Conservation (phyloP, 768 basidiomycete genomes). For the Ramaria sp. region DNA sequence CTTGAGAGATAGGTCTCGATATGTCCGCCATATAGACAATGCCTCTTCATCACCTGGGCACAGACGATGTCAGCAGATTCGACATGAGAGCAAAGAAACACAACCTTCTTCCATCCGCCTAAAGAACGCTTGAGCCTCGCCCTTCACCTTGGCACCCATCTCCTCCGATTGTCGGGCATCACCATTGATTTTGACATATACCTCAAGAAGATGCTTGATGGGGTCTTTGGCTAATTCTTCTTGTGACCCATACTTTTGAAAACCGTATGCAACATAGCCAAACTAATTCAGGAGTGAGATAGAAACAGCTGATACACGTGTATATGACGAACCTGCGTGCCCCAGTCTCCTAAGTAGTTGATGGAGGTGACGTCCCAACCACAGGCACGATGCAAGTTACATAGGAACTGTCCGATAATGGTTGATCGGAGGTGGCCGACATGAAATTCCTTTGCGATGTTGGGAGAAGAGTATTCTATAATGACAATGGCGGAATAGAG, state of each 20-base stretch:
- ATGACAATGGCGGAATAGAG: neutral
- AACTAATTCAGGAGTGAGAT: slow-evolving; percentile 31
- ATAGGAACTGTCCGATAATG: slow-evolving; percentile 95
- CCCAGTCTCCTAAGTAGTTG: slow-evolving; percentile 98
- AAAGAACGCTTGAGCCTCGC: slow-evolving; percentile 77
- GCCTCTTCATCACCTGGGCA: slow-evolving; percentile 58
- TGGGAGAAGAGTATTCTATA: slow-evolving; percentile 86
- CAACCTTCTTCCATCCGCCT: slow-evolving; percentile 83
- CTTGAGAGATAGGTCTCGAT: slow-evolving; percentile 84
- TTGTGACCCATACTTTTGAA: slow-evolving; percentile 82
- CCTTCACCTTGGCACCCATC: slow-evolving; percentile 57
- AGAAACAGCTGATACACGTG: neutral
- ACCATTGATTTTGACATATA: slow-evolving; percentile 90
- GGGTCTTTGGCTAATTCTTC: slow-evolving; percentile 77
- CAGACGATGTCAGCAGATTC: neutral
- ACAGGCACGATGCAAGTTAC: slow-evolving; percentile 82
- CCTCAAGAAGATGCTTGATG: slow-evolving; percentile 88
- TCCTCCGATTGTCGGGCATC: slow-evolving; percentile 47
- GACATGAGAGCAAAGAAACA: neutral
- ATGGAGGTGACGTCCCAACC: slow-evolving; percentile 88
- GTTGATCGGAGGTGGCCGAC: slow-evolving; percentile 94
- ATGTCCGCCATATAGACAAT: slow-evolving; percentile 81
- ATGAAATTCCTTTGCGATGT: slow-evolving; percentile 98
- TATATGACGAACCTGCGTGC: slow-evolving; percentile 65
- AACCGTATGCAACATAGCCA: slow-evolving; percentile 84